Base-by-base conservation (phyloP, 2,329 filamentous ascomycete genomes). In the Cercospora sp. region DNA sequence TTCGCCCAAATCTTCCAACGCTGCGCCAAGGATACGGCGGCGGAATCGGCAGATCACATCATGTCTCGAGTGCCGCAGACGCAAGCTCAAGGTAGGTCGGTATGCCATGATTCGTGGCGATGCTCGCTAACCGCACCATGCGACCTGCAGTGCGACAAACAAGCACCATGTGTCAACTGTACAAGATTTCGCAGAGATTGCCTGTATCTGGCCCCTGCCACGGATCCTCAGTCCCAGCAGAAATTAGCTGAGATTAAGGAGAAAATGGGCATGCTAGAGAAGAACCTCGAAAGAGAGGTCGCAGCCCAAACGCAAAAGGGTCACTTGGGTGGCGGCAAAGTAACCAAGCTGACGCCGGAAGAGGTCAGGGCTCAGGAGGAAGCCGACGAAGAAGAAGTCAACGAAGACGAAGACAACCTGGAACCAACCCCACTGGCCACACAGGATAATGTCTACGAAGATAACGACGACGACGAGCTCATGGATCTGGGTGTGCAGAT, bases 221-320 rank as follows among this genome's bases (percentile, higher is more conserved):
- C 91, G n/a, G 90, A 93, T 77, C 85, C 90, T 69, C 87, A 87
- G 7, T 88, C 88, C 63, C 89, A 91, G 78, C 84, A 89, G 73
- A 89, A 89, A 73, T 83, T 93, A 64, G 90, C 89, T 3, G 89
- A 92, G 75, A 89, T 93, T 77, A 93, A 93, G 80, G 91, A 93
- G 78, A 90, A 90, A 79, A 91, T 93, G 79, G 90, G 90, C 28
- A 87, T 86, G 8, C 80, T 93, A 18, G 91, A 93, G 79, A 84
- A 88, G 63, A 86, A 89, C 65, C 82, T 93, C 5, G 91, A 92
- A 78, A 82, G 88, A 53, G 89, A 91, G 77, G 86, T 91, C 32
- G 88, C 87, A 16, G 84, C 85, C 65, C 80, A 74, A 51, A 69
- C 67, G 26, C 68, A 69, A 24, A 75, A 74, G 45, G 30, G 72